Percentiles rank a stretch among this genome's conserved stretches.
Evolutionary conservation across 306 rosid species (phyloP).

Genomic region (Vicia sativa): DNA sequence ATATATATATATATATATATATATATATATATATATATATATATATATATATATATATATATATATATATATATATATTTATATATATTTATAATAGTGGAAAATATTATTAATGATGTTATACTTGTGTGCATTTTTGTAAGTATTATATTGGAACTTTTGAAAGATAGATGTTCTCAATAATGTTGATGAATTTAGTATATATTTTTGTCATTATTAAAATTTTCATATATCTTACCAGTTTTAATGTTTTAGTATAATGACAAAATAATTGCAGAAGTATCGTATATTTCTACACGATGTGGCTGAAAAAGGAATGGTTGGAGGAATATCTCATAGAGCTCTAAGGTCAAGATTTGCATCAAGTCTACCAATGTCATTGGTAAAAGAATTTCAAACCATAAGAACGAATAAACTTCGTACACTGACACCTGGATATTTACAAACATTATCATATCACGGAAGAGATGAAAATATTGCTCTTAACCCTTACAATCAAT

Average conservation of each 20-base stretch:
- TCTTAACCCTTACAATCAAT: background rate
- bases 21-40: no score
- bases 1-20: no score
- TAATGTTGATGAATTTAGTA: background rate
- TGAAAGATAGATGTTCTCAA: background rate
- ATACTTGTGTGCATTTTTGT: background rate
- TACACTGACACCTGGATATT: background rate
- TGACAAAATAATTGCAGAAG: constrained; percentile 49
- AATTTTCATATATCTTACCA: background rate
- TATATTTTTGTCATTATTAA: background rate
- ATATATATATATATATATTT: no score
- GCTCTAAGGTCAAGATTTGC: constrained; percentile 55
- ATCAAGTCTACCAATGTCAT: constrained; percentile 26
- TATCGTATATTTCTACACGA: constrained; percentile 55
- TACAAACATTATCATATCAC: background rate
- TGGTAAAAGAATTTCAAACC: constrained; percentile 21
- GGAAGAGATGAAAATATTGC: background rate
- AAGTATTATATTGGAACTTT: background rate
- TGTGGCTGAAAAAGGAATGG: constrained; percentile 47
- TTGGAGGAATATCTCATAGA: constrained; percentile 41
- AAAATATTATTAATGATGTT: background rate
- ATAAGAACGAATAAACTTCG: background rate
- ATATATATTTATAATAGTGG: background rate
- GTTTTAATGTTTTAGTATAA: background rate
- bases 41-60: no score